Conservation (phyloP, 2,329 filamentous ascomycete genomes). For the Fusarium siculi region DNA sequence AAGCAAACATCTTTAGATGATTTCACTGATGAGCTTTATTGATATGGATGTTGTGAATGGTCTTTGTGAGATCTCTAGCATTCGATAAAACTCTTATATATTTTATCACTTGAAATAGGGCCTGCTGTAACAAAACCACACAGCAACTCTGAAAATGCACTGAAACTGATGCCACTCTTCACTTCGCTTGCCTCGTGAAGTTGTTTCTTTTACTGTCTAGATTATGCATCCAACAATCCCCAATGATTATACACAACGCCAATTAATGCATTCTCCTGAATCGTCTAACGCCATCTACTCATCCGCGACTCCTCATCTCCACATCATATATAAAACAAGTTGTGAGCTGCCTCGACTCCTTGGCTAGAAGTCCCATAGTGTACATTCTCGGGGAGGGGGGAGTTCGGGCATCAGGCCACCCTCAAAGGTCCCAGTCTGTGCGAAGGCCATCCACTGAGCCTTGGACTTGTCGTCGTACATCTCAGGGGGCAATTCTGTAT, state of each 20-base stretch:
- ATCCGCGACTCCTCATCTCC: conserved; percentile 9
- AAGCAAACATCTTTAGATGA: not conserved
- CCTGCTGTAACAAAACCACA: not conserved
- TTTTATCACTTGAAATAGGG: not conserved
- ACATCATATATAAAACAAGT: conserved; percentile 75
- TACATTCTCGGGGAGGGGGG: conserved; percentile 82
- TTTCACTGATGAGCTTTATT: not conserved
- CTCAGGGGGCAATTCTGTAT: conserved; percentile 69
- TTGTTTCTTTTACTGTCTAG: conserved; percentile 5
- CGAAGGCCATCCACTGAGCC: conserved; percentile 72
- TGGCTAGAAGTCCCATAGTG: conserved; percentile 74
- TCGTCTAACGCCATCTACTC: conserved; percentile 31
- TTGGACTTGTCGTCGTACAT: conserved; percentile 69
- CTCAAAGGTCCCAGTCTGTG: conserved; percentile 73
- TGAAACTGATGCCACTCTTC: not conserved
- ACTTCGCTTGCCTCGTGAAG: not conserved
- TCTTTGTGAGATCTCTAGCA: not conserved
- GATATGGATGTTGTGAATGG: not conserved
- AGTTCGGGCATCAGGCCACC: conserved; percentile 78
- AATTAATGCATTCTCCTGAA: conserved; percentile 30
- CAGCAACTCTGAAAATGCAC: not conserved
- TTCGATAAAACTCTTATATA: not conserved
- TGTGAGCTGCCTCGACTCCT: not conserved
- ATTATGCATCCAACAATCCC: conserved; percentile 18
- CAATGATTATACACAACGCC: conserved; percentile 28